Evolutionary conservation across 306 rosid genomes (phyloP), one percentile per base, ranked within the genome.

Genomic region (Inga leiocalycina): DNA sequence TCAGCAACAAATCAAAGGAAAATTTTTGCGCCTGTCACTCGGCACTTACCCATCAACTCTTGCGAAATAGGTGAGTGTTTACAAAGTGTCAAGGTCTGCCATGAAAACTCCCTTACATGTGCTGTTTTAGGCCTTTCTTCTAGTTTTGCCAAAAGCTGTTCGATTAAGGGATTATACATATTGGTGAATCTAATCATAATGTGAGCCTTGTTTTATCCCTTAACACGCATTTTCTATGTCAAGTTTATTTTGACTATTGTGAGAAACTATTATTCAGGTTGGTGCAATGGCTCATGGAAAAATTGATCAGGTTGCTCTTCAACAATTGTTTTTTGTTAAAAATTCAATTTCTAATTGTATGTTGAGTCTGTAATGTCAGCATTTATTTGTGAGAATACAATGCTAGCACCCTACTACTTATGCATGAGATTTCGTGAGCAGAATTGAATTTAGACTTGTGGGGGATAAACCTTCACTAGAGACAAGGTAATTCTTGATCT

Each of bases 161-260:
- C 61, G 76, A 67, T 0, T 82, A 76, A 82, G 69, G 37, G 71
- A 67, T 68, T 39, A 39, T 39, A 39, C 76, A 51, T 51, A 24
- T 76, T 15, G 48, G 3, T 69, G 72, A 71, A 54, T 9, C 72
- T 76, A 32, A 68, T 24, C 20, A 34, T 30, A 48, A 69, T 57
- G 71, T 76, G 65, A 76, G 70, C 72, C 81, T 76, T 76, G 77
- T 76, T 27, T 76, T 82, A 46, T 8, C 5, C 65, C 81, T 82
- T 76, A 69, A 56, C 69, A 46, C 44, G 15, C 70, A 51, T 75
- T 82, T 45, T 51, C 37, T 4, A 72, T 37, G 32, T 44, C 8
- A 34, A 30, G 19, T 34, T 16, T 46, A 3, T 49, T 75, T 24
- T 34, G 72, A 44, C 1, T 59, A 5, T 19, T 67, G 43, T 39